These are phyloP conservation scores for Rachicladosporium sp. DNA, from an alignment of 2,329 filamentous ascomycete species.

Conservation along the genomic window DNA sequence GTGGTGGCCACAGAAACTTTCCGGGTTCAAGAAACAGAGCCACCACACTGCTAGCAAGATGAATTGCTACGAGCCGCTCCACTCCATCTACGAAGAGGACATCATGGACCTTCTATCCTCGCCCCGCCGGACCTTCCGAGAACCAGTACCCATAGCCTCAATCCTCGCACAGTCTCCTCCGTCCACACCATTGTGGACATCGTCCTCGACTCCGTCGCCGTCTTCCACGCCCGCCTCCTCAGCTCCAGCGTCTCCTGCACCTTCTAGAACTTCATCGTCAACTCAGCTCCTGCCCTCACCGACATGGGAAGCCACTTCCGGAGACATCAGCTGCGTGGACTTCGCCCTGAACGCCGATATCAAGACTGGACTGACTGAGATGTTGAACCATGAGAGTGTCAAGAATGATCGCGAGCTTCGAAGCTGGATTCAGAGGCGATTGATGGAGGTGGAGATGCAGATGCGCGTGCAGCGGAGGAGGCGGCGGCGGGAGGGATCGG, in stretches of 20 bases:
- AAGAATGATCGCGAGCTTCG: conserved; percentile 34
- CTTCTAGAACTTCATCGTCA: neutral
- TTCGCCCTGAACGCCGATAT: conserved; percentile 40
- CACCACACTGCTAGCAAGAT: no score
- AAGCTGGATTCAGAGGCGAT: conserved; percentile 38
- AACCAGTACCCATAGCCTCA: no score
- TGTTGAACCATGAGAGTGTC: conserved; percentile 41
- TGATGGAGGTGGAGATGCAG: conserved; percentile 44
- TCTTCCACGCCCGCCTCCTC: neutral
- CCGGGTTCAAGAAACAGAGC: no score
- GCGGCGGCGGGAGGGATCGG: neutral
- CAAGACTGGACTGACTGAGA: conserved; percentile 41
- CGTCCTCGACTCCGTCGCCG: no score
- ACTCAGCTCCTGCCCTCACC: neutral
- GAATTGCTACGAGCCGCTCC: no score
- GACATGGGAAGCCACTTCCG: neutral
- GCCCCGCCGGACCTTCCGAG: no score
- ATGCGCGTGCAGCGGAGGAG: conserved; percentile 27
- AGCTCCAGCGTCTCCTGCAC: neutral
- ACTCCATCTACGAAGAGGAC: no score
- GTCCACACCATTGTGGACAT: no score
- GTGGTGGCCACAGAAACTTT: no score
- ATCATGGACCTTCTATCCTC: no score
- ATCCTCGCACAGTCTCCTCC: no score
- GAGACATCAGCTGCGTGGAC: conserved; percentile 25